Evolutionary conservation across 2,329 filamentous ascomycete genomes (phyloP), one percentile per base, ranked within the genome.

Genomic region (Rugonectria rugulosa): DNA sequence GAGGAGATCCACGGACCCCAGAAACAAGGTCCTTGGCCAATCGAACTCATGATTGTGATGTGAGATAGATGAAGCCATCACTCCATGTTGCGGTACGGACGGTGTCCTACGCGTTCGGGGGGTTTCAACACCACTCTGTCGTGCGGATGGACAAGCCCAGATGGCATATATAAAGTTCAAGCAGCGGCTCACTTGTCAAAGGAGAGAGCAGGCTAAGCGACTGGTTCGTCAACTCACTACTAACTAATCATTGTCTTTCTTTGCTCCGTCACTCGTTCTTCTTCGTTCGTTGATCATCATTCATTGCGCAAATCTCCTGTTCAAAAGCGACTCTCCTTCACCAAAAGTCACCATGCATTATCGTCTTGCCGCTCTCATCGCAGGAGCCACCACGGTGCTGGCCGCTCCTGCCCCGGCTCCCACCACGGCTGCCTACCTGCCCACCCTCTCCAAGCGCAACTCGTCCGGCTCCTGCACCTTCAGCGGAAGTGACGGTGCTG

Each of bases 331-430:
- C n/a, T n/a, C n/a, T 17, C 15, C 20, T 40, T 47, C 19, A 8
- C 31, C n/a, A 36, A 9, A 48, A 26, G 29, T 44, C 52, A 32
- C 15, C 38, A 54, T 54, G 52, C 52, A 54, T 37, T 54, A 54
- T 24, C 44, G 44, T 14, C 29, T 54, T 15, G 11, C 44, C 6
- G 40, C 38, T 5, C n/a, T 44, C 44, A 21, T 54, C 15, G 38
- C 52, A 11, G 41, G 44, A 14, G 38, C 52, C 14, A 44, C 44
- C 14, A 38, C 52, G n/a, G 52, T 44, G 23, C n/a, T 44, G 31
- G 52, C 52, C 14, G 44, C 24, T 10, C 52, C 52, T 7, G 44
- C 52, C 10, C 52, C 52, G 37, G 31, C n/a, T 20, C 44, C 52
- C 9, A 54, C 52, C 4, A 44, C 52, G 2, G 44, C 44, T 4